phyloP scores from a whole-genome alignment of 192 early-diverging fungal genomes.

The Entomortierella beljakovae region DNA sequence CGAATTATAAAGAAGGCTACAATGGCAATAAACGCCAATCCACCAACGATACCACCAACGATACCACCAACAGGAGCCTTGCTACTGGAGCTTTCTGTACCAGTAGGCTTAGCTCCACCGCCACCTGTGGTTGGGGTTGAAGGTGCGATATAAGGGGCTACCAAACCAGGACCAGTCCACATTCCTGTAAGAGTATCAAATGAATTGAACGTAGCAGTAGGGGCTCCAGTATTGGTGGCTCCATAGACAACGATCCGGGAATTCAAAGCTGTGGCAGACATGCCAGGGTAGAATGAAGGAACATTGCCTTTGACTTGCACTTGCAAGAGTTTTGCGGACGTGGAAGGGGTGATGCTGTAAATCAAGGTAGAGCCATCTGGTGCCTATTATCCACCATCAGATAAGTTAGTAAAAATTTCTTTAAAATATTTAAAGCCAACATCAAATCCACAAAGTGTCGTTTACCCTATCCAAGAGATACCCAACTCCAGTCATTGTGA shows the following conservation, averaged over 20 bases:
- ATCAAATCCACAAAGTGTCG: no score
- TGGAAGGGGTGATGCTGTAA: slow-evolving; percentile 18
- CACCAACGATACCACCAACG: slow-evolving; percentile 40
- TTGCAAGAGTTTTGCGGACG: slow-evolving; percentile 9
- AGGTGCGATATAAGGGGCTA: slow-evolving; percentile 1
- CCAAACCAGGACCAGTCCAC: slow-evolving; percentile 41
- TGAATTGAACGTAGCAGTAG: slow-evolving; percentile 14
- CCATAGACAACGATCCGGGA: slow-evolving; percentile 28
- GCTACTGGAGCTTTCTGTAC: background rate
- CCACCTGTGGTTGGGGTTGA: background rate
- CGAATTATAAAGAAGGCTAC: slow-evolving; percentile 32
- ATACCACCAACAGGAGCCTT: slow-evolving; percentile 29
- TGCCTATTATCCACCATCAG: slow-evolving; percentile 4
- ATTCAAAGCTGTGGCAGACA: slow-evolving; percentile 15
- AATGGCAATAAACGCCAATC: slow-evolving; percentile 31
- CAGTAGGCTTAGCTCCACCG: background rate
- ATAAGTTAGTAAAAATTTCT: no score
- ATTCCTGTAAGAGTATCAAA: slow-evolving; percentile 22
- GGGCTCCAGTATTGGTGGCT: background rate
- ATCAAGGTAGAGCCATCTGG: slow-evolving; percentile 25
- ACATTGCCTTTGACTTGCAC: slow-evolving; percentile 25
- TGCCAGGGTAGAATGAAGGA: slow-evolving; percentile 19
- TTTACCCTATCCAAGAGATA: slow-evolving; percentile 43
- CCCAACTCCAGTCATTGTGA: slow-evolving; percentile 30
- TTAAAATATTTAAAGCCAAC: no score